These are phyloP conservation scores for Prunus yedoensis DNA, from an alignment of 331 rosid species.

Conservation along the genomic window DNA sequence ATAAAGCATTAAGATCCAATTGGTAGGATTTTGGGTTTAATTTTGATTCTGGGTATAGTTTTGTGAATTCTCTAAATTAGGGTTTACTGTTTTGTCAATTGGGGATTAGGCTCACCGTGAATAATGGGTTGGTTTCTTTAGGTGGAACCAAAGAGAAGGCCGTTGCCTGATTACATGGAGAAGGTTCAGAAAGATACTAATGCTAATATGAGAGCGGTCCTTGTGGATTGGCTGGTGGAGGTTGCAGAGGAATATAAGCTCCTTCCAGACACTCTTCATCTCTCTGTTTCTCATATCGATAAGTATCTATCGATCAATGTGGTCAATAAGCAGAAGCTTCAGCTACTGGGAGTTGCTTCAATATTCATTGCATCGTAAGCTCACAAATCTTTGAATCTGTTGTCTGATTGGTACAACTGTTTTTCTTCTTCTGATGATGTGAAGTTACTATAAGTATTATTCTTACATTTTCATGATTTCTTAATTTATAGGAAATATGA, in stretches of 20 bases:
- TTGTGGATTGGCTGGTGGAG: constrained; percentile 57
- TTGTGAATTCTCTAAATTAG: neutral
- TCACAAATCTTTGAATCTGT: neutral
- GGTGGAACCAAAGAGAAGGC: constrained; percentile 45
- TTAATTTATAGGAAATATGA: constrained; percentile 40
- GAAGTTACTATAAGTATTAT: neutral
- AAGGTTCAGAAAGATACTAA: constrained; percentile 42
- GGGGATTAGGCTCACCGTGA: neutral
- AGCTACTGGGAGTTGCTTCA: constrained; percentile 44
- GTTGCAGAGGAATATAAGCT: constrained; percentile 51
- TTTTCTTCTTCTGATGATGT: neutral
- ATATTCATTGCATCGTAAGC: constrained; percentile 51
- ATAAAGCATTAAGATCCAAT: neutral
- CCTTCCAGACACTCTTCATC: constrained; percentile 32
- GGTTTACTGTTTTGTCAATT: neutral
- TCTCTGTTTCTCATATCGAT: constrained; percentile 39
- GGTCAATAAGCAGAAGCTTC: constrained; percentile 36
- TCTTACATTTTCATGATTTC: neutral
- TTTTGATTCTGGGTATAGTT: neutral
- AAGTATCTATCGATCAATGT: constrained; percentile 25
- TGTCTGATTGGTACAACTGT: neutral
- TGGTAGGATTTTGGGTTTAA: neutral
- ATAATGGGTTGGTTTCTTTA: neutral
- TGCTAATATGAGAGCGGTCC: constrained; percentile 45
- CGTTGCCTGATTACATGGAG: constrained; percentile 45